Evolutionary conservation across 306 rosid species (phyloP).

Genomic region (Ammopiptanthus mongolicus): DNA sequence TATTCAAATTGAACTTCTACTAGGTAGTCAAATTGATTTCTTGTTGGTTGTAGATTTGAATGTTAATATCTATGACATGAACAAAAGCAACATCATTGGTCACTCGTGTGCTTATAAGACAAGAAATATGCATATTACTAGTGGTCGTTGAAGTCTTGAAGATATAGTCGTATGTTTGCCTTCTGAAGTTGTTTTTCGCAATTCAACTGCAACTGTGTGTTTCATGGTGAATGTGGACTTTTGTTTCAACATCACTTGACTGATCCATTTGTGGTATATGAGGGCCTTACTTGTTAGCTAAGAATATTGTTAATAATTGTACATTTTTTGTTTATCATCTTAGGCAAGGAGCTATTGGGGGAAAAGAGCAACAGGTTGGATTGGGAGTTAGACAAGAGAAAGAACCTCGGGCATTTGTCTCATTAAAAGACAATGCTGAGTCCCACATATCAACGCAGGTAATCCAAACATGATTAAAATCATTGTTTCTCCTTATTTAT

Average conservation of each 20-base stretch:
- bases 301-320: not conserved
- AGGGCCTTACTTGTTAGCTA: not conserved
- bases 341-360: slow-evolving; percentile 53
- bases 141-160: not conserved
- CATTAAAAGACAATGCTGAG: slow-evolving; percentile 30
- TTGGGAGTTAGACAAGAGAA: slow-evolving; percentile 44
- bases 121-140: not conserved
- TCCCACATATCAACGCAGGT: slow-evolving; percentile 42
- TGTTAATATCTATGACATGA: slow-evolving; percentile 12
- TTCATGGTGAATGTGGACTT: not conserved
- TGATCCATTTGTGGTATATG: not conserved
- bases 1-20: not conserved
- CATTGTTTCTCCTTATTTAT: not conserved
- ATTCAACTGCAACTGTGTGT: not conserved
- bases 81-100: slow-evolving; percentile 9
- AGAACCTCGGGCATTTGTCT: slow-evolving; percentile 30
- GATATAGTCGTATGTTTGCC: not conserved
- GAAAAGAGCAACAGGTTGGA: slow-evolving; percentile 42
- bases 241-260: not conserved
- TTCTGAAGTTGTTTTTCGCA: not conserved
- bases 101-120: not conserved
- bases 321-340: slow-evolving; percentile 5
- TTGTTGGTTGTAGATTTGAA: not conserved
- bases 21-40: not conserved
- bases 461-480: slow-evolving; percentile 19